Conservation (phyloP, 106 monocot genomes). For the Amphibolis antarctica region DNA sequence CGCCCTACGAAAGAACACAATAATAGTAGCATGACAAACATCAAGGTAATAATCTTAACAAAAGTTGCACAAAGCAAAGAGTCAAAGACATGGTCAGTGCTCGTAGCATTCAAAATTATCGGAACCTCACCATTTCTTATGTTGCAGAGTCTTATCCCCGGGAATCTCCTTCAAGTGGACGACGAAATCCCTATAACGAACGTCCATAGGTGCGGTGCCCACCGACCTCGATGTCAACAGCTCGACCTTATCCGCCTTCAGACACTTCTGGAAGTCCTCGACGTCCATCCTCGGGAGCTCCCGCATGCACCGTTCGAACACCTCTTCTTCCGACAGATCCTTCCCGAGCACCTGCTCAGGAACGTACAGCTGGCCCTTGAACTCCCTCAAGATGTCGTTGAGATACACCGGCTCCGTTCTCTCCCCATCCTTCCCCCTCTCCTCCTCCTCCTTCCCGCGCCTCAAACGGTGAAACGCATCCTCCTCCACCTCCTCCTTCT, state of each 20-base stretch:
- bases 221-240: constrained; percentile 47
- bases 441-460: not conserved
- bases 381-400: constrained; percentile 59
- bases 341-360: constrained; percentile 57
- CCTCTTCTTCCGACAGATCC: constrained; percentile 57
- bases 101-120: not conserved
- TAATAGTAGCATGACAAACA: not conserved
- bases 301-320: constrained; percentile 41
- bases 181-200: constrained; percentile 42
- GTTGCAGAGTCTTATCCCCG: constrained; percentile 44
- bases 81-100: not conserved
- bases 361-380: constrained; percentile 66
- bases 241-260: constrained; percentile 48
- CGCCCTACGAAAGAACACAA: constrained; percentile 29
- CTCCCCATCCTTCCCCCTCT: constrained; percentile 8
- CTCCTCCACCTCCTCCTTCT: constrained; percentile 9
- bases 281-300: constrained; percentile 48
- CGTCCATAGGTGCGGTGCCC: constrained; percentile 5
- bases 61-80: not conserved
- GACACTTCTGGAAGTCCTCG: constrained; percentile 59
- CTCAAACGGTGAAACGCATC: not conserved
- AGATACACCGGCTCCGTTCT: constrained; percentile 36
- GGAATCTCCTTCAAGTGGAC: constrained; percentile 63
- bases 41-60: not conserved
- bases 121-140: constrained; percentile 45